Percentiles rank a stretch among this genome's conserved stretches.
Evolutionary conservation across 2,329 filamentous ascomycete species (phyloP).

Genomic region (Claviceps sorghi): DNA sequence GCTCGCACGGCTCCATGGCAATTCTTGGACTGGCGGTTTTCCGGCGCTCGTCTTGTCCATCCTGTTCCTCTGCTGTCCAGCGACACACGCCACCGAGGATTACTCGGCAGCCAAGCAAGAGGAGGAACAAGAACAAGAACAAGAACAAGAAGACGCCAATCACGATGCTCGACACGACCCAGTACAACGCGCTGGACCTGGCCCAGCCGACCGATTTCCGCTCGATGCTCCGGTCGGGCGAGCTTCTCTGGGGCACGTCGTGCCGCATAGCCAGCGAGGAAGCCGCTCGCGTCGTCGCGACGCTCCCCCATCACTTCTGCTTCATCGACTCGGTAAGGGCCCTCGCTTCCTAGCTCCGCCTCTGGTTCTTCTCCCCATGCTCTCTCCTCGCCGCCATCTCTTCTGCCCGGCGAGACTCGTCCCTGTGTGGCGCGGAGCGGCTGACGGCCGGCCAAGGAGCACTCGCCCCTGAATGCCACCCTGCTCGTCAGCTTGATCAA

Average conservation of each 20-base stretch:
- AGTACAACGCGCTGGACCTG: not conserved
- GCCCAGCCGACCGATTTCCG: conserved; percentile 2
- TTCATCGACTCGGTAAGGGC: not conserved
- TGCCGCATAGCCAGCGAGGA: not conserved
- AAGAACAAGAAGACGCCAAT: not conserved
- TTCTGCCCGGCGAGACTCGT: not conserved
- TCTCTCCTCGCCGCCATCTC: too few relatives aligned
- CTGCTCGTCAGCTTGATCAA: not conserved
- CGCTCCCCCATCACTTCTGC: not conserved
- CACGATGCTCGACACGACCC: not conserved
- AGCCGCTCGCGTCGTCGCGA: not conserved
- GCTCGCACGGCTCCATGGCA: too few relatives aligned
- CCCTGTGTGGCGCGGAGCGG: not conserved
- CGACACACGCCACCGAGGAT: not conserved
- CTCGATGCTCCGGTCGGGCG: not conserved
- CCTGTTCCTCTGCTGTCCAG: not conserved
- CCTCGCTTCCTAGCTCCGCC: not conserved
- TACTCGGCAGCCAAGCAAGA: not conserved
- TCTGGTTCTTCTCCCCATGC: not conserved
- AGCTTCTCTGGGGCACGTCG: not conserved
- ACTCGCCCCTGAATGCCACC: not conserved
- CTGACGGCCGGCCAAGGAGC: not conserved
- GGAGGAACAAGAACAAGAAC: not conserved
- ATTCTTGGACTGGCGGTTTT: too few relatives aligned
- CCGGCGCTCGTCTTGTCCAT: not conserved